A percentile compares a stretch with the other conserved stretches of the same genome.
These are phyloP conservation scores for Byssothecium circinans DNA, from an alignment of 2,329 filamentous ascomycete species.

Conservation along the genomic window DNA sequence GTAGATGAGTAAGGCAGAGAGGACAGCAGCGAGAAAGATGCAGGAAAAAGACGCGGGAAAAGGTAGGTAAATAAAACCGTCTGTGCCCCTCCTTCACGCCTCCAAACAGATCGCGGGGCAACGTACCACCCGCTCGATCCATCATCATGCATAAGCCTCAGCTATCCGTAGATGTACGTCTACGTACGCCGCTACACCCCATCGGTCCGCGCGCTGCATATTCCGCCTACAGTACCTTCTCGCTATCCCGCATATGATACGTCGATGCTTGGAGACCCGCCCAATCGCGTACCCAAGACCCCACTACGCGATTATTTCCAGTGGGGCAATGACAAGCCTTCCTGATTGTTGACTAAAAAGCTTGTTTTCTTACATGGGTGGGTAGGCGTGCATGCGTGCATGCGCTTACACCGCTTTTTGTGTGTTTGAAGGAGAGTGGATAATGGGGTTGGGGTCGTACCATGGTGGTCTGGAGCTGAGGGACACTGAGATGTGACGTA, in stretches of 20 bases:
- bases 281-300: too few species aligned
- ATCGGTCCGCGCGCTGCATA: neutral
- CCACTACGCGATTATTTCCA: too few species aligned
- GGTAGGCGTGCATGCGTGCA: neutral
- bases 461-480: neutral
- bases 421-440: too few species aligned
- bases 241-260: too few species aligned
- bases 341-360: slow-evolving; percentile 1
- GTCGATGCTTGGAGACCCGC: too few species aligned
- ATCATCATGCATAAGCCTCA: too few species aligned
- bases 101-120: neutral
- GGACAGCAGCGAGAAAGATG: too few species aligned
- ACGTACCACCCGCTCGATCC: neutral
- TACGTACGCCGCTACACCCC: neutral
- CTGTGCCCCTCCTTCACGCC: neutral
- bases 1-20: slow-evolving; percentile 1
- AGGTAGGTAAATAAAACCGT: neutral
- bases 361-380: neutral
- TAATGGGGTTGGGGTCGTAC: neutral
- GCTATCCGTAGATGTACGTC: too few species aligned
- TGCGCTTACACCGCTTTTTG: slow-evolving; percentile 2
- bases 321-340: neutral
- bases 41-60: neutral
- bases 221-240: too few species aligned
- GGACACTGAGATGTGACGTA: too few species aligned